Evolutionary conservation across 441 rosid genomes (phyloP).

Genomic region (Erodium texanum): DNA sequence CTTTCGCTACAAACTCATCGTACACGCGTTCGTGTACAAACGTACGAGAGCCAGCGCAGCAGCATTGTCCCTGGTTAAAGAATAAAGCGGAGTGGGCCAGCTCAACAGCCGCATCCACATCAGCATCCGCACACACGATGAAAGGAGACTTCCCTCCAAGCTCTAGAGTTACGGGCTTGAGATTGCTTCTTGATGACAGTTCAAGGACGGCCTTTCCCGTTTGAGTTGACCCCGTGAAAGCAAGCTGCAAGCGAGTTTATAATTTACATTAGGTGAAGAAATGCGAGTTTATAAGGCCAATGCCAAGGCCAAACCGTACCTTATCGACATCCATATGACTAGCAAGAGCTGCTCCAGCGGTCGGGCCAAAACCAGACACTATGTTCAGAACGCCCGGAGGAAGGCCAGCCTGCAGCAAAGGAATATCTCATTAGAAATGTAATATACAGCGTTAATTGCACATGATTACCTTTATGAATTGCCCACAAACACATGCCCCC

Average conservation of each 20-base stretch:
- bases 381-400: conserved; percentile 88
- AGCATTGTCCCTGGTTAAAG: conserved; percentile 93
- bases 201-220: conserved; percentile 57
- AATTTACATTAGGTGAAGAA: not conserved
- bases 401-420: conserved; percentile 63
- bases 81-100: conserved; percentile 72
- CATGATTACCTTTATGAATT: not conserved
- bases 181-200: conserved; percentile 72
- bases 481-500: not conserved
- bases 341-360: conserved; percentile 83
- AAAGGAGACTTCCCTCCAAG: conserved; percentile 91
- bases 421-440: not conserved
- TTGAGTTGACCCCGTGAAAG: conserved; percentile 73
- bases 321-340: conserved; percentile 97
- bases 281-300: not conserved
- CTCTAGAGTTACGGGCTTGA: conserved; percentile 69
- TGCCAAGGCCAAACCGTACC: conserved; percentile 28
- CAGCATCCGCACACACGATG: conserved; percentile 71
- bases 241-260: conserved; percentile 31
- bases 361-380: conserved; percentile 80
- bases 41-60: conserved; percentile 84
- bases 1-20: conserved; percentile 71
- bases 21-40: conserved; percentile 70
- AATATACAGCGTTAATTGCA: not conserved
- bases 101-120: conserved; percentile 60